Percentiles rank a stretch among this genome's conserved stretches.
Evolutionary conservation across 495 filamentous ascomycete species (phyloP).

Genomic region (Tricharina praecox): DNA sequence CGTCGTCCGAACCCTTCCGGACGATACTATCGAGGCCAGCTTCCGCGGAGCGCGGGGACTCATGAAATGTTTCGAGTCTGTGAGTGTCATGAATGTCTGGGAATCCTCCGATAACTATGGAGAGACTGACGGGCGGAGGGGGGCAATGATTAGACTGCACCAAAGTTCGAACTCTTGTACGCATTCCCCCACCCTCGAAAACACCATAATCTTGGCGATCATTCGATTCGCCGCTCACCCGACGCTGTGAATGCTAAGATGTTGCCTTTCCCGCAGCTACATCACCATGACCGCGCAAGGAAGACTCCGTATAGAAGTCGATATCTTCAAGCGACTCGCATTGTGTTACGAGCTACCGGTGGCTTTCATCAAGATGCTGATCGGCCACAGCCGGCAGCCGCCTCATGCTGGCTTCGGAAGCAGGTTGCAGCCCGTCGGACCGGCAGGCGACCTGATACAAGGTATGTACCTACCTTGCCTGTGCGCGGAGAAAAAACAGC

Average conservation of each 20-base stretch:
- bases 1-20: background rate
- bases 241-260: background rate
- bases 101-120: too few relatives aligned
- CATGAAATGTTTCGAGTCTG: too few relatives aligned
- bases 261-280: background rate
- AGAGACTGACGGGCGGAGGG: too few relatives aligned
- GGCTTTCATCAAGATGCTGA: background rate
- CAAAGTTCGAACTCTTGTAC: background rate
- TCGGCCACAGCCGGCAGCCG: background rate
- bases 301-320: background rate
- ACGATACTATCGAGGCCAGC: background rate
- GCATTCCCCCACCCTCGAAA: background rate
- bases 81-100: background rate
- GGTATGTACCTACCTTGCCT: too few relatives aligned
- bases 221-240: background rate
- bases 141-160: too few relatives aligned
- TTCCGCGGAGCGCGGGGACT: too few relatives aligned
- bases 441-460: background rate
- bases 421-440: background rate
- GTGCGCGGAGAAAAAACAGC: background rate
- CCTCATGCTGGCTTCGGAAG: background rate
- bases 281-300: background rate
- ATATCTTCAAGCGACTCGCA: background rate
- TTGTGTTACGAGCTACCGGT: background rate
- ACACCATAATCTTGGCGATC: background rate